Percentiles rank a stretch among this genome's conserved stretches.
These are phyloP conservation scores for Boletus insuetus DNA, from an alignment of 768 basidiomycete species.

Conservation along the genomic window DNA sequence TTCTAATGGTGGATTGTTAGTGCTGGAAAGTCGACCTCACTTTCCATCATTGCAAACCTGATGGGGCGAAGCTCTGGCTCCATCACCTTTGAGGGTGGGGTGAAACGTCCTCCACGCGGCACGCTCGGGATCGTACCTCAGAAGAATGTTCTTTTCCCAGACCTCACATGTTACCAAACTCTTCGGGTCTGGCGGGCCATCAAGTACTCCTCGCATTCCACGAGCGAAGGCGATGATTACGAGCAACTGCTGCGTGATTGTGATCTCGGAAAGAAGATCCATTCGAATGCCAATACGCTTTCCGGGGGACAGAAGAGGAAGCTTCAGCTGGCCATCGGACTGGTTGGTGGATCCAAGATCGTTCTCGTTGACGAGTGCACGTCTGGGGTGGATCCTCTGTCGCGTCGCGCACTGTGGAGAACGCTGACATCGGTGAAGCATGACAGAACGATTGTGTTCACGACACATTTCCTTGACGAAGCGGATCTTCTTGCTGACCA, in stretches of 20 bases:
- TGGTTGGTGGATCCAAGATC: slow-evolving; percentile 72
- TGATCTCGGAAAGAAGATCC: slow-evolving; percentile 67
- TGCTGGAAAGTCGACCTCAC: slow-evolving; percentile 73
- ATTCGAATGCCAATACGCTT: slow-evolving; percentile 61
- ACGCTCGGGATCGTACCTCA: slow-evolving; percentile 77
- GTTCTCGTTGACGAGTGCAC: slow-evolving; percentile 70
- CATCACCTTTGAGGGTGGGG: slow-evolving; percentile 54
- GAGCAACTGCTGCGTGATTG: slow-evolving; percentile 67
- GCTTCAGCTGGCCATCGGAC: slow-evolving; percentile 76
- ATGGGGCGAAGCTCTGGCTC: slow-evolving; percentile 56
- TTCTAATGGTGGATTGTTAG: slow-evolving; percentile 33
- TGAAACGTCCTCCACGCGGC: slow-evolving; percentile 54
- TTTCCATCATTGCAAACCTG: slow-evolving; percentile 66
- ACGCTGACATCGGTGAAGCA: slow-evolving; percentile 65
- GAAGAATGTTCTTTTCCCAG: slow-evolving; percentile 80
- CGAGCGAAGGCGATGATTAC: slow-evolving; percentile 49
- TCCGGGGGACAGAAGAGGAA: slow-evolving; percentile 84
- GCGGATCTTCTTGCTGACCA: slow-evolving; percentile 76
- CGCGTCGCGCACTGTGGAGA: slow-evolving; percentile 74
- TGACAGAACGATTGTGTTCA: slow-evolving; percentile 69
- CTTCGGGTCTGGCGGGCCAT: slow-evolving; percentile 70
- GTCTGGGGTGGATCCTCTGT: slow-evolving; percentile 80
- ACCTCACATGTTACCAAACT: slow-evolving; percentile 71
- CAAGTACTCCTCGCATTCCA: slow-evolving; percentile 53
- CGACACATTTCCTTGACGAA: slow-evolving; percentile 81